phyloP scores from a whole-genome alignment of 148 eudicot genomes.

The Polygonum aviculare region DNA sequence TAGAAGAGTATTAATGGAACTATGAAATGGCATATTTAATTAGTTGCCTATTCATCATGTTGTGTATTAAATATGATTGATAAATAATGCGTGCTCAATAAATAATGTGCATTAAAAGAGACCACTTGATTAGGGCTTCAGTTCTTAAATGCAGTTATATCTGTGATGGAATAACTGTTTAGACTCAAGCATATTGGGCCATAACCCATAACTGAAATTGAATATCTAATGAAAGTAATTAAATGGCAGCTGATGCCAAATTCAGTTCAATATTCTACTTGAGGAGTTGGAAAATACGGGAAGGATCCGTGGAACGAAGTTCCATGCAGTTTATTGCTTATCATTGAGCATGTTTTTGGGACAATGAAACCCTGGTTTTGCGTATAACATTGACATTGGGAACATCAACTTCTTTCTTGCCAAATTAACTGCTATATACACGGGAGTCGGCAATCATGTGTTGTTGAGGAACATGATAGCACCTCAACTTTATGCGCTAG shows the following conservation, averaged over 20 bases:
- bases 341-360: not conserved
- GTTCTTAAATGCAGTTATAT: not conserved
- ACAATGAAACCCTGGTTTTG: not conserved
- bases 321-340: not conserved
- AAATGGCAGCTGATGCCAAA: not conserved
- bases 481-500: not conserved
- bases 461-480: not conserved
- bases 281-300: not conserved
- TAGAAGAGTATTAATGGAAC: not conserved
- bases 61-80: not conserved
- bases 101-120: not conserved
- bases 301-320: not conserved
- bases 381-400: not conserved
- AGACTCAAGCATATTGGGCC: not conserved
- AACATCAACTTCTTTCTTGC: not conserved
- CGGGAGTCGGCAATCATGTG: slow-evolving; percentile 1
- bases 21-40: not conserved
- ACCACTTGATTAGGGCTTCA: not conserved
- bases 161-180: not conserved
- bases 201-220: not conserved
- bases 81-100: not conserved
- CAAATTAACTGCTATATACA: not conserved
- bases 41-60: not conserved
- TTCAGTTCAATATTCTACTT: not conserved
- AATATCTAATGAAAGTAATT: not conserved